These are phyloP conservation scores for Arxiozyma slooffiae DNA, from an alignment of 1,139 yeast genomes.

Conservation along the genomic window DNA sequence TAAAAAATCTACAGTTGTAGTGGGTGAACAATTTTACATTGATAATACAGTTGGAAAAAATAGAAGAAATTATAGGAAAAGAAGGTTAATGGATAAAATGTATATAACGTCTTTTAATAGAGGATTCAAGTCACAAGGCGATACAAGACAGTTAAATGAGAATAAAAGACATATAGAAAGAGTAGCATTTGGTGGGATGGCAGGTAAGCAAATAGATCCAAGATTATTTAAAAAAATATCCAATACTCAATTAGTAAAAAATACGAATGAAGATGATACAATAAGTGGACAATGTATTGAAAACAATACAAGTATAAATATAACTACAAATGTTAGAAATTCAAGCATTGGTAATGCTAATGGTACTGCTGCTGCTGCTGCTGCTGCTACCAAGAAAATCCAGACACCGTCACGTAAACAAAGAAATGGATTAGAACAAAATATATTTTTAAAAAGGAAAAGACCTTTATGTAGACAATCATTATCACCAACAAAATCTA, in stretches of 20 bases:
- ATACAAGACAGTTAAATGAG: background rate
- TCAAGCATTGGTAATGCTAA: background rate
- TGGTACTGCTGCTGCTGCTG: no score
- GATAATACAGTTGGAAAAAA: constrained; percentile 10
- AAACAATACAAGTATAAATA: no score
- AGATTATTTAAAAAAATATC: background rate
- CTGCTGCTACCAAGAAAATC: background rate
- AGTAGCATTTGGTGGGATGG: constrained; percentile 24
- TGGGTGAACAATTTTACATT: constrained; percentile 23
- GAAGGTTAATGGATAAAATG: background rate
- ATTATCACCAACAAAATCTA: background rate
- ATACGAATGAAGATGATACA: background rate
- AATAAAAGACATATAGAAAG: constrained; percentile 15
- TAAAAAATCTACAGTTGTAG: constrained; percentile 37
- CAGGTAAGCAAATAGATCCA: constrained; percentile 3
- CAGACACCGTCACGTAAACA: background rate
- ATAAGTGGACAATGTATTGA: background rate
- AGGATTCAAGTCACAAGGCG: background rate
- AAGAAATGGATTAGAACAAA: constrained; percentile 3
- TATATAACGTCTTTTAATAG: background rate
- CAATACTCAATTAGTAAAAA: constrained; percentile 2
- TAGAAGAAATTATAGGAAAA: background rate
- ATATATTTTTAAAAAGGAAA: constrained; percentile 5
- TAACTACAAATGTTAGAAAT: background rate
- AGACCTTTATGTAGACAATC: background rate